Evolutionary conservation across 23 red algal species (phyloP), one percentile per base, ranked within the genome.

Genomic region (Gracilariopsis chorda): DNA sequence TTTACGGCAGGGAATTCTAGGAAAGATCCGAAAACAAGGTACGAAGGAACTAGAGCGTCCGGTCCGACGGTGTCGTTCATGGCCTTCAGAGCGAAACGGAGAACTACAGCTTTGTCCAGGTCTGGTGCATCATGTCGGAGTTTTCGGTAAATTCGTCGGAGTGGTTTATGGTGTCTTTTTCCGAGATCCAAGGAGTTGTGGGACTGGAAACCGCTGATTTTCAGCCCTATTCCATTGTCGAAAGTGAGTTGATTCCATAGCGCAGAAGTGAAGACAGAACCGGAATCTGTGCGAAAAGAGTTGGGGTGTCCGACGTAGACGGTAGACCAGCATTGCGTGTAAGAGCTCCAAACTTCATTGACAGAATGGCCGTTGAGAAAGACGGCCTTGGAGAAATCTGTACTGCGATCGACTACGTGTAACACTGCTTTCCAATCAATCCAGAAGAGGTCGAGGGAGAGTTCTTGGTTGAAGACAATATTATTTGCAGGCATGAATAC

Each of bases 21-120:
- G 20, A 84, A 16, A 37, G 44, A 42, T 19, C 53, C 80, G 41
- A 84, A 84, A 36, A 84, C 80, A 8, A 84, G 59, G 27, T 64
- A 56, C 16, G 58, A 68, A 12, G 80, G 80, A 4, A 84, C 7
- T 32, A 68, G 13, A 35, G 53, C 53, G 33, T 84, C 58, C 24
- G 80, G 80, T 43, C 59, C 59, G 20, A 47, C 7, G 39, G 80
- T 84, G 41, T 84, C 80, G 44, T 84, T 65, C 37, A 63, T 34
- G 51, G 80, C 80, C 40, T 84, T 84, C 39, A 62, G 20, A 68
- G 55, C 52, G 33, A 88, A 32, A 57, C 39, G 60, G 34, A 88
- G 84, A 48, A 20, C 48, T 17, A 76, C 3, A 16, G 12, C 59
- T 35, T 51, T 28, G 56, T 68, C 59, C 21, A 84, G 5, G 14